Evolutionary conservation across 805 yeast genomes (phyloP), one percentile per base, ranked within the genome.

Genomic region (Wickerhamiella lipophila): DNA sequence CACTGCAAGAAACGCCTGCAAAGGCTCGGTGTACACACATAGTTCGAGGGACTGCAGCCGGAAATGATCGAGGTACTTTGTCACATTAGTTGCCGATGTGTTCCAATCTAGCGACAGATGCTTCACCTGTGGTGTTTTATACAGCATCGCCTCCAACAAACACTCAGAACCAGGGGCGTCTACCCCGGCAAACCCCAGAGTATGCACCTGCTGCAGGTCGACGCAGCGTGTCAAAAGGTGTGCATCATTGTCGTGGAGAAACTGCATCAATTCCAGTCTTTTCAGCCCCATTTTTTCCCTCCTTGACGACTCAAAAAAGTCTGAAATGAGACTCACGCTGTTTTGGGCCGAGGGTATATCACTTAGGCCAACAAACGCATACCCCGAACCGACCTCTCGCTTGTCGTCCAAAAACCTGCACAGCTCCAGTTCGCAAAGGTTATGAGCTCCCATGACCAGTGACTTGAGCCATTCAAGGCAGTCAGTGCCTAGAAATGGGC

Each of bases 371-470:
- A 55, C 56, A 51, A 60, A 60, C 12, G 60, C 54, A 40, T 55
- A 60, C 38, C 62, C 53, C 15, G 62, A 59, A 21, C 64, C 64
- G 3, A 58, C 56, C 32, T 54, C 55, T 11, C 41, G 46, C 47
- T 57, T 53, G 12, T 47, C 41, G 44, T 55, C 54, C 15, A 59
- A 47, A 23, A 49, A 54, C 27, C 60, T 51, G 18, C 55, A 49
- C 12, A 60, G 51, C 43, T 50, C 46, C 6, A 60, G 25, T 12
- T 55, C 54, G 47, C 53, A 49, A 15, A 60, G 48, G 22, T 42
- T 47, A n/a, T 21, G 35, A n/a, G 51, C 39, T 12, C 36, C 34
- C 16, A 8, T 22, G 16, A 34, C 32, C 6, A 15, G 34, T 32
- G 18, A 47, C 41, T 23, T 45, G 46, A 59, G 43, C 61, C 59